A percentile compares a stretch with the other conserved stretches of the same genome.
Evolutionary conservation across 2,329 filamentous ascomycete genomes (phyloP).

Genomic region (Colletotrichum gigasporum): DNA sequence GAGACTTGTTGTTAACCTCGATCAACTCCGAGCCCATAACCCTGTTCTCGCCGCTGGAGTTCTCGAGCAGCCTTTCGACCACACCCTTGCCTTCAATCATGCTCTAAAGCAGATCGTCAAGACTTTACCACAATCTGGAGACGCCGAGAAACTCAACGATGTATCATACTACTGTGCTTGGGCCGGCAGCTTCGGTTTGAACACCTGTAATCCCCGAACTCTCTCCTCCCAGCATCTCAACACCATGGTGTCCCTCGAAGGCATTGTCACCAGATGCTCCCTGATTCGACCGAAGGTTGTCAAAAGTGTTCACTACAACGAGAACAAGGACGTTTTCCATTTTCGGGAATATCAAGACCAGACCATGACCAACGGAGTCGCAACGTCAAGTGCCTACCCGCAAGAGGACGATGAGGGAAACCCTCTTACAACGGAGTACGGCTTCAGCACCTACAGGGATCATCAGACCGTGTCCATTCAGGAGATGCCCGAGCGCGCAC

Average conservation of each 20-base stretch:
- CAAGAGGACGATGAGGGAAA: conserved; percentile 94
- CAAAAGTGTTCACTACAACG: conserved; percentile 97
- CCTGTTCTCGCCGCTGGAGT: conserved; percentile 81
- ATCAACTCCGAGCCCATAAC: conserved; percentile 91
- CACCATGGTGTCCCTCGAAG: conserved; percentile 96
- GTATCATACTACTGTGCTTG: conserved; percentile 96
- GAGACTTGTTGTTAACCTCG: conserved; percentile 78
- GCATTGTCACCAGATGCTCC: conserved; percentile 96
- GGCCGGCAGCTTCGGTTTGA: conserved; percentile 94
- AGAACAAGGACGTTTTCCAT: conserved; percentile 85
- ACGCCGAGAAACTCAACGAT: conserved; percentile 80
- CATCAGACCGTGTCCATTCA: conserved; percentile 98
- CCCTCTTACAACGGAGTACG: conserved; percentile 92
- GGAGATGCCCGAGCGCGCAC: conserved; percentile 97
- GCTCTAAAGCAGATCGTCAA: conserved; percentile 90
- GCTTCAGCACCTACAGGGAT: conserved; percentile 93
- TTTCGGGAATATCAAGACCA: conserved; percentile 94
- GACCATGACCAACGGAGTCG: conserved; percentile 93
- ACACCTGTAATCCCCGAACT: conserved; percentile 92
- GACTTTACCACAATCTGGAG: conserved; percentile 78
- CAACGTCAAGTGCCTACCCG: conserved; percentile 91
- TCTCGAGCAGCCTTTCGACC: conserved; percentile 88
- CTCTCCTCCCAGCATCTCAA: conserved; percentile 90
- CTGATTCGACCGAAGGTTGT: conserved; percentile 97
- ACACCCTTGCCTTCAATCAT: conserved; percentile 85